These are phyloP conservation scores for Cryptococcus sp. DNA, from an alignment of 1,284 basidiomycete genomes.

Conservation along the genomic window DNA sequence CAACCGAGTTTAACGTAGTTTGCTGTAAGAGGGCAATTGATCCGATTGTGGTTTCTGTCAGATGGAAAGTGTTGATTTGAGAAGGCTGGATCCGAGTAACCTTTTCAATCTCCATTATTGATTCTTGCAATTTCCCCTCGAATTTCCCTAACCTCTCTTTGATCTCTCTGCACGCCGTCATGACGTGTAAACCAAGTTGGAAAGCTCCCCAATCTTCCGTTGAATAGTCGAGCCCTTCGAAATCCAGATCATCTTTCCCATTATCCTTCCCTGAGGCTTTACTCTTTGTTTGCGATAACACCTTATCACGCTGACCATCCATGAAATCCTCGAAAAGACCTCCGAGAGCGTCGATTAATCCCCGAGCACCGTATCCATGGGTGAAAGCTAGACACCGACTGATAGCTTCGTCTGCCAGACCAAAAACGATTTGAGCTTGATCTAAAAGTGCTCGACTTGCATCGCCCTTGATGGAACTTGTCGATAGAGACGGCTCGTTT, in stretches of 20 bases:
- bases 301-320: slow-evolving; percentile 7
- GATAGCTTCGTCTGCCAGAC: slow-evolving; percentile 72
- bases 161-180: slow-evolving; percentile 68
- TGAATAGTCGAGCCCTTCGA: slow-evolving; percentile 63
- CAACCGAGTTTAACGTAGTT: slow-evolving; percentile 72
- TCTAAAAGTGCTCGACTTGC: slow-evolving; percentile 60
- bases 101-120: slow-evolving; percentile 58
- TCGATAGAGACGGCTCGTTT: slow-evolving; percentile 47
- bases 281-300: not conserved
- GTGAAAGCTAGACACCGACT: slow-evolving; percentile 71
- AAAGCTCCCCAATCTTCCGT: slow-evolving; percentile 80
- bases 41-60: slow-evolving; percentile 59
- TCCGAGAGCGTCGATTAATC: slow-evolving; percentile 69
- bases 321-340: slow-evolving; percentile 56
- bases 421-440: slow-evolving; percentile 64
- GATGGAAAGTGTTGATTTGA: slow-evolving; percentile 48
- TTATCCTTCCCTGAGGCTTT: not conserved
- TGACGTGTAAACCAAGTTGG: slow-evolving; percentile 72
- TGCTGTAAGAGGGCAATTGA: slow-evolving; percentile 69
- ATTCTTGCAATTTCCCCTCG: slow-evolving; percentile 61
- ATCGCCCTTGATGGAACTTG: slow-evolving; percentile 22
- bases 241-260: slow-evolving; percentile 32
- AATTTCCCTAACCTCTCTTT: slow-evolving; percentile 63
- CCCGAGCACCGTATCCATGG: slow-evolving; percentile 73
- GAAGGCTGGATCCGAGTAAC: slow-evolving; percentile 57